These are phyloP conservation scores for Phellopilus nigrolimitatus DNA, from an alignment of 1,284 basidiomycete genomes.

Conservation along the genomic window DNA sequence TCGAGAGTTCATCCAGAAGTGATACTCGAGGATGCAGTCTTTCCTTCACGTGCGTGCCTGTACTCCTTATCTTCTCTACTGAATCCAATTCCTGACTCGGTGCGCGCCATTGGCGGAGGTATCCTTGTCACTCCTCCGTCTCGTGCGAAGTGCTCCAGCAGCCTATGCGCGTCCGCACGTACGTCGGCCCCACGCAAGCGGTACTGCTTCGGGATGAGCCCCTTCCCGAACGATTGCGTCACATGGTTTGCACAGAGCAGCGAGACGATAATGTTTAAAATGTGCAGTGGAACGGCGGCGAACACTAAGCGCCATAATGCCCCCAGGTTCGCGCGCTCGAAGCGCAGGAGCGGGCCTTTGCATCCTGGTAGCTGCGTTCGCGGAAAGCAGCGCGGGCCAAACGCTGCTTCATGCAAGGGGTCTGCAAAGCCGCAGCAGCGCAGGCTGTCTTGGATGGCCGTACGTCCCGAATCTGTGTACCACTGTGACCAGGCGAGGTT, in stretches of 20 bases:
- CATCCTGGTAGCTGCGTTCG: constrained; percentile 67
- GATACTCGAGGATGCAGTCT: too few species aligned
- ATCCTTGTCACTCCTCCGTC: constrained; percentile 1
- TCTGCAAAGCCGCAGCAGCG: constrained; percentile 72
- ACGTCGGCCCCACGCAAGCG: constrained; percentile 48
- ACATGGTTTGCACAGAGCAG: constrained; percentile 73
- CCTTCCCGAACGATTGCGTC: constrained; percentile 65
- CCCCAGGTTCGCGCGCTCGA: constrained; percentile 52
- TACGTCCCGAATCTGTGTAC: constrained; percentile 53
- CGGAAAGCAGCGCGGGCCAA: constrained; percentile 59
- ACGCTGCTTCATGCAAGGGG: constrained; percentile 57
- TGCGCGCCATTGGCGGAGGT: constrained; percentile 12
- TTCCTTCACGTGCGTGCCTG: too few species aligned
- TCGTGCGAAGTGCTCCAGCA: constrained; percentile 18
- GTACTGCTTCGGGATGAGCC: constrained; percentile 64
- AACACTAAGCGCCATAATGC: constrained; percentile 59
- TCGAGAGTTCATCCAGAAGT: too few species aligned
- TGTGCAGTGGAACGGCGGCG: constrained; percentile 58
- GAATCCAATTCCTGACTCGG: neutral
- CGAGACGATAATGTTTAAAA: constrained; percentile 57
- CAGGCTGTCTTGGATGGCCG: constrained; percentile 63
- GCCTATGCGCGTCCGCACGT: constrained; percentile 33
- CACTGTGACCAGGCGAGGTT: constrained; percentile 68
- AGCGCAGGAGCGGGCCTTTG: constrained; percentile 57
- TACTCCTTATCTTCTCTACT: constrained; percentile 15